Percentiles rank a stretch among this genome's conserved stretches.
Evolutionary conservation across 2,329 filamentous ascomycete genomes (phyloP).

Genomic region (Thelonectria olida): DNA sequence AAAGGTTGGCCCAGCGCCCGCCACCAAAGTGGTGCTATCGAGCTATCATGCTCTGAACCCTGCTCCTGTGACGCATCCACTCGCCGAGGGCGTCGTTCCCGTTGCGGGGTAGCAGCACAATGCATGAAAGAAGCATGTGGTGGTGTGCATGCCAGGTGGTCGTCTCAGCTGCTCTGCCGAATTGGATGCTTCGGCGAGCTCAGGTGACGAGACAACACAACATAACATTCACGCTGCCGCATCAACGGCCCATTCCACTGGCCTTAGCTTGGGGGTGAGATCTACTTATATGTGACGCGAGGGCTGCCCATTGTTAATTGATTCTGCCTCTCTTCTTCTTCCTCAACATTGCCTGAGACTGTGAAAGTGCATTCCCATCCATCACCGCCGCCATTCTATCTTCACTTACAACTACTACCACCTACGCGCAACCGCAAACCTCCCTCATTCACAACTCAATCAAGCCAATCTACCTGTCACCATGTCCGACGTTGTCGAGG

Average conservation of each 20-base stretch:
- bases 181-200: conserved; percentile 29
- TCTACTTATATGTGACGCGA: conserved; percentile 34
- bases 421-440: neutral
- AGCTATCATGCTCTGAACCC: conserved; percentile 5
- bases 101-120: conserved; percentile 40
- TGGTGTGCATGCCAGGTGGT: neutral
- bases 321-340: conserved; percentile 21
- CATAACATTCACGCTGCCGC: conserved; percentile 36
- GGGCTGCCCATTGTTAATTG: conserved; percentile 26
- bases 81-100: conserved; percentile 17
- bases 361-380: neutral
- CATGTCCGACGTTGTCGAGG: conserved; percentile 43
- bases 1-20: neutral
- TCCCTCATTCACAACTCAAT: neutral
- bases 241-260: conserved; percentile 39
- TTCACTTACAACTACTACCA: conserved; percentile 13
- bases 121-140: conserved; percentile 22
- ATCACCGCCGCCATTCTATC: conserved; percentile 2
- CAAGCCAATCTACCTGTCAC: conserved; percentile 19
- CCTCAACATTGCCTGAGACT: neutral
- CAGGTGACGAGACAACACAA: conserved; percentile 36
- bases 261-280: conserved; percentile 31
- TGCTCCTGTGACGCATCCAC: conserved; percentile 32
- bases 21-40: conserved; percentile 28
- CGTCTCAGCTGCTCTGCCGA: conserved; percentile 7